A percentile compares a stretch with the other conserved stretches of the same genome.
These are phyloP conservation scores for Emergomyces orientalis DNA, from an alignment of 2,329 filamentous ascomycete genomes.

Conservation along the genomic window DNA sequence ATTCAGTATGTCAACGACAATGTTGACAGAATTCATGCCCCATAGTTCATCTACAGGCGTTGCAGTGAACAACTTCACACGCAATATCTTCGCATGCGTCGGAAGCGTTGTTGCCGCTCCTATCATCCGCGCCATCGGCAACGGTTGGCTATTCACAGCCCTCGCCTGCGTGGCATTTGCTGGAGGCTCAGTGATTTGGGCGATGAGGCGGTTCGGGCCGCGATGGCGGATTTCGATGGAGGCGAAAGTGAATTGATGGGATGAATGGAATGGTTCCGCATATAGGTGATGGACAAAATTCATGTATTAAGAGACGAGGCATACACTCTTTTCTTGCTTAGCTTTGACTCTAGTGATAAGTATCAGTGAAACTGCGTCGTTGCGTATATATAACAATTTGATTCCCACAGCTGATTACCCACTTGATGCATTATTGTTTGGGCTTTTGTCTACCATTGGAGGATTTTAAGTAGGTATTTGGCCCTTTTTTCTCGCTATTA, in stretches of 20 bases:
- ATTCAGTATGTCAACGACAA: conserved; percentile 64
- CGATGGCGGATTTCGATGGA: conserved; percentile 59
- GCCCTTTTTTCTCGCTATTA: neutral
- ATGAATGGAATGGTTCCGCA: neutral
- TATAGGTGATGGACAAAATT: neutral
- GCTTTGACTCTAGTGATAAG: neutral
- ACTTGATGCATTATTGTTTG: neutral
- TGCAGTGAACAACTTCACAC: conserved; percentile 70
- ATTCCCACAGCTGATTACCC: neutral
- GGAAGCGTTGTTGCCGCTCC: conserved; percentile 62
- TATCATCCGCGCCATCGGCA: conserved; percentile 59
- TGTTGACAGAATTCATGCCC: conserved; percentile 79
- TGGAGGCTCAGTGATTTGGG: conserved; percentile 51
- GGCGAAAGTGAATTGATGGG: conserved; percentile 10
- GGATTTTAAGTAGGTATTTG: neutral
- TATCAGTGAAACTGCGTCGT: neutral
- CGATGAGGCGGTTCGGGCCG: conserved; percentile 51
- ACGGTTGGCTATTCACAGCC: conserved; percentile 67
- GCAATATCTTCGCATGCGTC: conserved; percentile 68
- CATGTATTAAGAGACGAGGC: neutral
- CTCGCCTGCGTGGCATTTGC: conserved; percentile 48
- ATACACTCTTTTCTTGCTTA: neutral
- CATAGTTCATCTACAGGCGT: conserved; percentile 61
- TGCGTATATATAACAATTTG: neutral
- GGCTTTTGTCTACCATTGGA: neutral